Evolutionary conservation across 73 alveolate species (phyloP).

Genomic region (Durusdinium trenchii): DNA sequence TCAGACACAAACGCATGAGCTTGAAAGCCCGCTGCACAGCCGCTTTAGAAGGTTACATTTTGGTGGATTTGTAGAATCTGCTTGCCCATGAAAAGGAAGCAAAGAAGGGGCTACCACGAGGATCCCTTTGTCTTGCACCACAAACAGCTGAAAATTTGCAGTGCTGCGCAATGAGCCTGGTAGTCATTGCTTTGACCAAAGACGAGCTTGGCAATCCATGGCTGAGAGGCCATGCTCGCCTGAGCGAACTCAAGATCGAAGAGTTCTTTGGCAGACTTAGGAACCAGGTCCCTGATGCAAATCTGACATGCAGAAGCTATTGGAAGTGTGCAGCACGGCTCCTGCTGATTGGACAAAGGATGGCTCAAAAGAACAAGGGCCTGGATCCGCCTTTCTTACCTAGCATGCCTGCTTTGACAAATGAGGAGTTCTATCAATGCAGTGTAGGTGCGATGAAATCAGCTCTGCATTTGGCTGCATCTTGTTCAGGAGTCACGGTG

Average conservation of each 20-base stretch:
- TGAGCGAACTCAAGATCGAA: background rate
- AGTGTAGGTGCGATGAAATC: background rate
- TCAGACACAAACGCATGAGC: background rate
- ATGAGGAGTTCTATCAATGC: background rate
- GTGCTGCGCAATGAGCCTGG: background rate
- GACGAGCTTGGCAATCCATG: background rate
- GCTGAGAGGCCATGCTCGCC: background rate
- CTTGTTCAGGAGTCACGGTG: background rate
- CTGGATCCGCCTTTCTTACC: too few species aligned
- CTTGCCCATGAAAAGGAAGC: background rate
- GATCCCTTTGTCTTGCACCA: background rate
- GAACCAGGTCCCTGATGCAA: background rate
- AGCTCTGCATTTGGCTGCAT: background rate
- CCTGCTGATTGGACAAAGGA: background rate
- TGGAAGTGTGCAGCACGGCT: background rate
- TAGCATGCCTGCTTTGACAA: background rate
- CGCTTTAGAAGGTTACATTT: background rate
- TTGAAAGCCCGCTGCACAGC: background rate
- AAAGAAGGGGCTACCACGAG: background rate
- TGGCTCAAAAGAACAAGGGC: background rate
- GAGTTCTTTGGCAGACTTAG: background rate
- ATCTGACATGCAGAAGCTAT: background rate
- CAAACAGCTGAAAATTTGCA: background rate
- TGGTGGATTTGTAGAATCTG: background rate
- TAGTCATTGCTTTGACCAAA: background rate